Conservation (phyloP, 139 green algal species). For the Prasinococcaceae sp. region DNA sequence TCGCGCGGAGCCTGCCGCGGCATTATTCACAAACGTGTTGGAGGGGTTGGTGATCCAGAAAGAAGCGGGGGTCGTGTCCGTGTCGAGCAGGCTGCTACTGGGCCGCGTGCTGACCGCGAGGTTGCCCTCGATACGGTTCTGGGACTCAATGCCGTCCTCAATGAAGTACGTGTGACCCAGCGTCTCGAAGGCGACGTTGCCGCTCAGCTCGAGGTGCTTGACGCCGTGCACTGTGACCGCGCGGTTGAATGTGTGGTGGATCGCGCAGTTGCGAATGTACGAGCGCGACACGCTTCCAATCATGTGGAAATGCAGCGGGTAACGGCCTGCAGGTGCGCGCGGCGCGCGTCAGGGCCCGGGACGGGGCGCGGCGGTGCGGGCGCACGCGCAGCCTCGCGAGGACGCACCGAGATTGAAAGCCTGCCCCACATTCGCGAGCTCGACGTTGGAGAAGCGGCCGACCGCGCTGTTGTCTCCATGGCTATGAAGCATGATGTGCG, state of each 20-base stretch:
- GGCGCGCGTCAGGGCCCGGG: not conserved
- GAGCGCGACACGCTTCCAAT: slow-evolving; percentile 16
- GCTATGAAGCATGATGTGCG: slow-evolving; percentile 25
- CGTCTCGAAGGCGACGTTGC: slow-evolving; percentile 45
- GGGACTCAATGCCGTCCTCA: slow-evolving; percentile 38
- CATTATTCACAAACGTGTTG: slow-evolving; percentile 43
- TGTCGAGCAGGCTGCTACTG: slow-evolving; percentile 33
- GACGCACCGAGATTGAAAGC: slow-evolving; percentile 9
- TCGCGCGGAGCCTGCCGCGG: slow-evolving; percentile 25
- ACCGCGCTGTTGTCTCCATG: slow-evolving; percentile 3
- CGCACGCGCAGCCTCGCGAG: not conserved
- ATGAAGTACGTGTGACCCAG: slow-evolving; percentile 52
- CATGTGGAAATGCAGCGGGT: slow-evolving; percentile 63
- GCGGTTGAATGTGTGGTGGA: slow-evolving; percentile 26
- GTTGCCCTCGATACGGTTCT: slow-evolving; percentile 38
- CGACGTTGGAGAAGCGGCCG: slow-evolving; percentile 17
- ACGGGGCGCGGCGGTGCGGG: not conserved
- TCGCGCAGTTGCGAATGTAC: slow-evolving; percentile 7
- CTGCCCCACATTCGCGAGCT: slow-evolving; percentile 15
- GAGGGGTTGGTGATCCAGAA: slow-evolving; percentile 70
- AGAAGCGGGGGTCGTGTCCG: slow-evolving; percentile 47
- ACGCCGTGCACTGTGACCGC: slow-evolving; percentile 15
- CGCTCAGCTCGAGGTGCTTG: slow-evolving; percentile 9
- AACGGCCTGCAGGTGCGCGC: no score
- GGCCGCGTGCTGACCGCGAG: slow-evolving; percentile 41